Conservation (phyloP, 1,284 basidiomycete species). For the Ustilago loliicola region DNA sequence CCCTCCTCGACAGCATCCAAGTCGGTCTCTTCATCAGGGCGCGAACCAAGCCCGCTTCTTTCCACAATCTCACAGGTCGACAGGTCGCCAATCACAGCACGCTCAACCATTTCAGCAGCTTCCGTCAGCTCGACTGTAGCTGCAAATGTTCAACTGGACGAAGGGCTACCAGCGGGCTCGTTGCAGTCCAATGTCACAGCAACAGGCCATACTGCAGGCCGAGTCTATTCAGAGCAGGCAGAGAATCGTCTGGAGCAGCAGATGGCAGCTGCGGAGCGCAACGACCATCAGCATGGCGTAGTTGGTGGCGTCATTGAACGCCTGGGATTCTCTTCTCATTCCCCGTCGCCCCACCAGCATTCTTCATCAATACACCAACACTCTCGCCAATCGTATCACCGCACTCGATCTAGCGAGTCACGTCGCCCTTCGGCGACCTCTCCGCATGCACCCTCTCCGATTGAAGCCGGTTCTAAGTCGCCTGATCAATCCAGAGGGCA, state of each 20-base stretch:
- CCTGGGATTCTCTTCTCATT: conserved; percentile 37
- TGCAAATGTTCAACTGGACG: conserved; percentile 48
- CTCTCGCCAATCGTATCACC: conserved; percentile 22
- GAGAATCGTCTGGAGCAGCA: conserved; percentile 46
- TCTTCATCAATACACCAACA: conserved; percentile 10
- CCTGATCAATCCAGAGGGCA: neutral
- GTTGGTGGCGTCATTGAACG: conserved; percentile 48
- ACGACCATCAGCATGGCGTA: conserved; percentile 51
- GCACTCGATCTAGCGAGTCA: conserved; percentile 27
- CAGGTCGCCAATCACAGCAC: conserved; percentile 22
- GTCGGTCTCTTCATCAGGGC: conserved; percentile 23
- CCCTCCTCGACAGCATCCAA: conserved; percentile 17
- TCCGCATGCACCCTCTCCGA: neutral
- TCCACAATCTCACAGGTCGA: conserved; percentile 24
- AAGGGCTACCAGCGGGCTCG: conserved; percentile 23
- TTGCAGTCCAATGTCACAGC: conserved; percentile 45
- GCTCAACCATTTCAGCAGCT: conserved; percentile 37
- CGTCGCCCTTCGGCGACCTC: conserved; percentile 15
- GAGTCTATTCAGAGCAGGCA: conserved; percentile 26
- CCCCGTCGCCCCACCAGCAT: conserved; percentile 17
- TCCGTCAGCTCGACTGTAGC: conserved; percentile 36
- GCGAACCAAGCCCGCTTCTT: conserved; percentile 30
- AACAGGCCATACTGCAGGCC: conserved; percentile 34
- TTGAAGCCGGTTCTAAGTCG: neutral
- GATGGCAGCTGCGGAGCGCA: conserved; percentile 49